These are phyloP conservation scores for Fusarium sp. DNA, from an alignment of 2,329 filamentous ascomycete genomes.

Conservation along the genomic window DNA sequence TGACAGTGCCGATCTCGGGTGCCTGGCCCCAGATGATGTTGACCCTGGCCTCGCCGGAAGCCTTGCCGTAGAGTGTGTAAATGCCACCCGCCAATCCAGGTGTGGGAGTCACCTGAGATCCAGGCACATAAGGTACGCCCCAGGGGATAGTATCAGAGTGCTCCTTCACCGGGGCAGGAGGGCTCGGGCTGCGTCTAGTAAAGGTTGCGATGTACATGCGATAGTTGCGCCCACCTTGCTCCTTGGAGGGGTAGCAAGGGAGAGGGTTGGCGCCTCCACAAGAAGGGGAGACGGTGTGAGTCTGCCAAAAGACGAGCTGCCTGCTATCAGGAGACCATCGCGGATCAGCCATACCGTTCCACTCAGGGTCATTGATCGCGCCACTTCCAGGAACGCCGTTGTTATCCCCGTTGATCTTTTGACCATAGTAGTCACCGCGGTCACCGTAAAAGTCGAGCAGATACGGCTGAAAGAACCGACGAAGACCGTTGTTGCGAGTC, in stretches of 20 bases:
- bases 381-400: slow-evolving; percentile 45
- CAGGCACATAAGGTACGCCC: slow-evolving; percentile 6
- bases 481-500: slow-evolving; percentile 58
- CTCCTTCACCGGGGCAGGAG: slow-evolving; percentile 28
- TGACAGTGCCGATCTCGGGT: background rate
- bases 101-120: background rate
- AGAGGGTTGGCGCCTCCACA: slow-evolving; percentile 59
- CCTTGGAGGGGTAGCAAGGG: slow-evolving; percentile 54
- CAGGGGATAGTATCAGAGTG: slow-evolving; percentile 9
- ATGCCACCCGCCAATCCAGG: background rate
- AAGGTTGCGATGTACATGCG: slow-evolving; percentile 57
- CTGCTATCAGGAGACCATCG: slow-evolving; percentile 56
- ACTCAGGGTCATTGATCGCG: slow-evolving; percentile 56
- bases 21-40: background rate
- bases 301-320: slow-evolving; percentile 56
- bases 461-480: slow-evolving; percentile 60
- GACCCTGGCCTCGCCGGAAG: slow-evolving; percentile 4
- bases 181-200: slow-evolving; percentile 41
- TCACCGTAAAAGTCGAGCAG: slow-evolving; percentile 59
- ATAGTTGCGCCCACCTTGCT: slow-evolving; percentile 51
- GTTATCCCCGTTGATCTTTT: slow-evolving; percentile 54
- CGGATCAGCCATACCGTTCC: slow-evolving; percentile 61
- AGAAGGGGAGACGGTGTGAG: slow-evolving; percentile 51
- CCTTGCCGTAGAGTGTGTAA: slow-evolving; percentile 5
- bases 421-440: slow-evolving; percentile 57